A percentile compares a stretch with the other conserved stretches of the same genome.
These are phyloP conservation scores for Chaetoceros tenuissimus DNA, from an alignment of 108 stramenopile species.

Conservation along the genomic window DNA sequence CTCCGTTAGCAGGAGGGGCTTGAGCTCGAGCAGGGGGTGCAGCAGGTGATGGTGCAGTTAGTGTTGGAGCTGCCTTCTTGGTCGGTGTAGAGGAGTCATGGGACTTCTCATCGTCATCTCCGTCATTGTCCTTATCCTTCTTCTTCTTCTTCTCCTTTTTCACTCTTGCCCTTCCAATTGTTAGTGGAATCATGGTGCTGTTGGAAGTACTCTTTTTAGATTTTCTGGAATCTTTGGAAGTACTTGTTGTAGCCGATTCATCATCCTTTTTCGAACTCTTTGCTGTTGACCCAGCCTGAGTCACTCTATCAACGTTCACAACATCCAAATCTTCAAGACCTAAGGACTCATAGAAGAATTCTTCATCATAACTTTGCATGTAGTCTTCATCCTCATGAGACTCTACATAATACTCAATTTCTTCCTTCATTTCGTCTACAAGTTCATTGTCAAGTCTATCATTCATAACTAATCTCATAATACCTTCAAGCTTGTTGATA, in stretches of 20 bases:
- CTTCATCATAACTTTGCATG: constrained; percentile 83
- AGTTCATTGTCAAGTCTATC: constrained; percentile 70
- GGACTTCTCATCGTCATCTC: constrained; percentile 6
- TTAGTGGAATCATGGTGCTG: constrained; percentile 71
- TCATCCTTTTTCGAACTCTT: constrained; percentile 48
- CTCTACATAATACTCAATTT: constrained; percentile 94
- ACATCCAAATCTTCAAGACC: constrained; percentile 81
- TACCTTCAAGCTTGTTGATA: constrained; percentile 90
- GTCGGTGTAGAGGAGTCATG: constrained; percentile 1
- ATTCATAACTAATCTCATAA: constrained; percentile 94
- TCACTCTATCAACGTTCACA: constrained; percentile 75
- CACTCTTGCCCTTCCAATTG: constrained; percentile 80
- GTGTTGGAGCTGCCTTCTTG: not conserved
- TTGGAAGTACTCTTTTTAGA: constrained; percentile 32
- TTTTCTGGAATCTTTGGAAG: constrained; percentile 32
- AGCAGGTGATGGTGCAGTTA: constrained; percentile 25
- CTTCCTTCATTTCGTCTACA: constrained; percentile 89
- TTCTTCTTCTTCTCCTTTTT: constrained; percentile 19
- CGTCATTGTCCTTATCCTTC: constrained; percentile 11
- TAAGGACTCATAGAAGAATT: constrained; percentile 85
- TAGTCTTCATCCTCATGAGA: constrained; percentile 85
- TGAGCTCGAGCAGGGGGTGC: constrained; percentile 28
- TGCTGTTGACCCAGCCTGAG: constrained; percentile 28
- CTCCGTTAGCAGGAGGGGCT: constrained; percentile 27
- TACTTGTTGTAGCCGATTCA: constrained; percentile 32